phyloP scores from a whole-genome alignment of 305 asterid species.

The Fraxinus sp. region DNA sequence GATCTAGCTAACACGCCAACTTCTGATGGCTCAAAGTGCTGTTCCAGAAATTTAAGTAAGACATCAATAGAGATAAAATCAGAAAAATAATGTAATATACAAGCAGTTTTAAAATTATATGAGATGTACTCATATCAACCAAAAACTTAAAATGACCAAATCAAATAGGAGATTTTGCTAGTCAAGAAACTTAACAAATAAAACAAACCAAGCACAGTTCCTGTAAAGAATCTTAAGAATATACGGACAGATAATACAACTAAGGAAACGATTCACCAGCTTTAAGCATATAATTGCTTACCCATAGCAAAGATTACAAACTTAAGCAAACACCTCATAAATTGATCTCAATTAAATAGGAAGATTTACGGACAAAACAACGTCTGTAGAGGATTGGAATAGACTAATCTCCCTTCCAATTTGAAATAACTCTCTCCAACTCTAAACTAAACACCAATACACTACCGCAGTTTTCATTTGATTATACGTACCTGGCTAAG shows the following conservation, averaged over 20 bases:
- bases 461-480: background rate
- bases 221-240: background rate
- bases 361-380: background rate
- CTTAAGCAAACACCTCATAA: background rate
- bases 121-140: background rate
- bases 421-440: background rate
- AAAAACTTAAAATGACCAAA: background rate
- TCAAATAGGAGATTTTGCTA: background rate
- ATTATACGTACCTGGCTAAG: conserved; percentile 65
- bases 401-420: background rate
- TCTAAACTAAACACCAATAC: background rate
- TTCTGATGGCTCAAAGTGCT: conserved; percentile 94
- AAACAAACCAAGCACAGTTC: background rate
- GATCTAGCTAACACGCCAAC: conserved; percentile 90
- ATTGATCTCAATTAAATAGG: background rate
- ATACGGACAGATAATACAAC: background rate
- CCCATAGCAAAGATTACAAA: background rate
- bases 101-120: background rate
- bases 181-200: background rate
- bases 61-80: background rate
- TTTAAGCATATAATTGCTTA: background rate
- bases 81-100: background rate
- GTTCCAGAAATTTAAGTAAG: conserved; percentile 24
- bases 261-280: background rate
- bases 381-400: background rate